Evolutionary conservation across 1,284 basidiomycete genomes (phyloP), one percentile per base, ranked within the genome.

Genomic region (Heterobasidion occidentale): DNA sequence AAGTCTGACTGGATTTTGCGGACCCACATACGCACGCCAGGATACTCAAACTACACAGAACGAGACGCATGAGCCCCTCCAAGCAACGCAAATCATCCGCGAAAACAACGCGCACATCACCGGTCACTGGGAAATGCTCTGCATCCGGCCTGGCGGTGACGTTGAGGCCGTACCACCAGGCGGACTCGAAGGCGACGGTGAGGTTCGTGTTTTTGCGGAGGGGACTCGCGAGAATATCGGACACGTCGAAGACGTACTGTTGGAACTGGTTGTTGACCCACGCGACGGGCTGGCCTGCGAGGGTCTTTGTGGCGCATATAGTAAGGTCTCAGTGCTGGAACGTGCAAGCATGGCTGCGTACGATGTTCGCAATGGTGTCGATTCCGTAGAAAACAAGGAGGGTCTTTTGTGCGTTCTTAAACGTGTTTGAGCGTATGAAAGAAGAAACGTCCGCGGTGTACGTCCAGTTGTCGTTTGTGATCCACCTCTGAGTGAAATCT

Each of bases 241-340:
- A 74, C 6, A 83, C 71, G 57, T 83, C 79, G 59, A 76, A 83
- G 6, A 72, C 70, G 60, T 81, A 80, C 67, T 80, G 79, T 46
- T 70, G 73, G 66, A 84, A 84, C 61, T 81, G 74, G 62, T 84
- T 83, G 62, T 78, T 75, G 15, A 81, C 80, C 77, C 77, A 80
- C 7, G 77, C 76, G 19, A 85, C 67, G 3, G 78, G 74, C 44
- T 79, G 69, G 3, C 75, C 78, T 11, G 74, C 75, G 12, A 84
- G 67, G 9, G 74, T 78, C 80, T 81, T 27, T 4, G 27, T 6
- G 5, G 50, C 4, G 9, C 35, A 33, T 17, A 7, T 20, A 33
- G 3, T 12, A 27, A 50, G 27, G 19, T 20, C 27, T 9, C 14
- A 35, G 14, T 14, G 53, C 9, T n/a, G 9, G 45, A 9, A 15